Evolutionary conservation across 192 early-diverging fungal genomes (phyloP), one percentile per base, ranked within the genome.

Genomic region (Backusella liffmaniae): DNA sequence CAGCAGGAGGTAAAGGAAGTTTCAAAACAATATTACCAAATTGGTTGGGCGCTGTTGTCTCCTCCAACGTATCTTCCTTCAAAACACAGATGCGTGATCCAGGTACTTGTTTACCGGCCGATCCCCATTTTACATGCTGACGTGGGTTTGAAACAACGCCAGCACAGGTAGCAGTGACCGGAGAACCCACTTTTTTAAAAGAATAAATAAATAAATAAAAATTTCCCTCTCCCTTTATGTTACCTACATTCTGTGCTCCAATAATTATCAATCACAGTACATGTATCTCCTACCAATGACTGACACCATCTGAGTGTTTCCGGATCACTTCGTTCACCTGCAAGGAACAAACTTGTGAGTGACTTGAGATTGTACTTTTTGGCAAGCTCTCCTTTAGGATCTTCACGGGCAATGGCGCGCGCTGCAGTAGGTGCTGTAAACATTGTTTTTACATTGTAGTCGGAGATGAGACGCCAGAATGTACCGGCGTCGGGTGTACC

Each of bases 381-480:
- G 42, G 90, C 82, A 6, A 85, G 74, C 10, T 81, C 66, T 15
- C 90, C 93, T 5, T 92, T 78, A 0, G 94, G 92, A 76, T 96
- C 95, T 13, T 92, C 90, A 41, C 95, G 83, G 16, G 91, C 89
- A 75, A 94, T 84, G n/a, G 93, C 90, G n/a, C 93, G 89, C 32
- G 94, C 85, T 0, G 94, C 94, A 0, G 96, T 97, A 7, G 96
- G 96, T 0, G 96, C 96, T 32, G 93, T 94, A 77, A 92, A 91
- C 68, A 95, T 88, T 0, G 88, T 87, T 2, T 86, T 91, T 41
- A 93, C 93, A 7, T 89, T 83, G 82, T 97, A 93, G 71, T 96
- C 87, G 37, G 90, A 78, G 32, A 96, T 83, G 36, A 96, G 78
- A n/a, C 93, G 79, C 88, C 93, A 97, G 70, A 94, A 91, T 15